Evolutionary conservation across 768 basidiomycete species (phyloP), one percentile per base, ranked within the genome.

Genomic region (Boletus subcaerulescens): DNA sequence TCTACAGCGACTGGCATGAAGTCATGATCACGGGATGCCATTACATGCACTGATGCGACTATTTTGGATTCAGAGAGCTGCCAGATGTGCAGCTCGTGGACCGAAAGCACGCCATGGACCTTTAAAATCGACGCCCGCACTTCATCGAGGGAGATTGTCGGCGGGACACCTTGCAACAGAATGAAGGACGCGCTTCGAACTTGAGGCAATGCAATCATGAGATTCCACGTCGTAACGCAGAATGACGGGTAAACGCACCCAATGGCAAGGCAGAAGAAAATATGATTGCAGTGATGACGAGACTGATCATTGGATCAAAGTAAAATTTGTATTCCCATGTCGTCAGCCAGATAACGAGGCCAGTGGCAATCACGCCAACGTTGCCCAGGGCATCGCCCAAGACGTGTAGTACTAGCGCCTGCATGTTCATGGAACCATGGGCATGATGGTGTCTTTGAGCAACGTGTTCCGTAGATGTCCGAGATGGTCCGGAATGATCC

Each of bases 61-160:
- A 94, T 85, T 69, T 97, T 98, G 53, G 82, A 85, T 73, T 99
- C 97, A 11, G 93, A 95, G 45, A 99, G 81, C 65, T 96, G 93
- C 97, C 97, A 99, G 50, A 98, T 84, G 72, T 99, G 97, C 26
- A 99, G 79, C 67, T 98, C 93, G 64, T 98, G 97, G 29, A 98
- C 76, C 14, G 84, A 84, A 52, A 82, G 71, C 24, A 90, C 97
- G 45, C 97, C 96, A 4, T 88, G 80, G 24, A 98, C 89, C 4
- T 74, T 75, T 14, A 89, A 76, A 53, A 99, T 96, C 5, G 89
- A 84, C n/a, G 77, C 72, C 44, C 88, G 84, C 18, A 98, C 89
- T 60, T 87, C 84, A n/a, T 96, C 93, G 20, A 98, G 78, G 1
- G 93, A 93, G 29, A 99, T 82, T 20, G 86, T 87, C 3, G 87